These are phyloP conservation scores for Platanthera zijinensis DNA, from an alignment of 106 monocot genomes.

Conservation along the genomic window DNA sequence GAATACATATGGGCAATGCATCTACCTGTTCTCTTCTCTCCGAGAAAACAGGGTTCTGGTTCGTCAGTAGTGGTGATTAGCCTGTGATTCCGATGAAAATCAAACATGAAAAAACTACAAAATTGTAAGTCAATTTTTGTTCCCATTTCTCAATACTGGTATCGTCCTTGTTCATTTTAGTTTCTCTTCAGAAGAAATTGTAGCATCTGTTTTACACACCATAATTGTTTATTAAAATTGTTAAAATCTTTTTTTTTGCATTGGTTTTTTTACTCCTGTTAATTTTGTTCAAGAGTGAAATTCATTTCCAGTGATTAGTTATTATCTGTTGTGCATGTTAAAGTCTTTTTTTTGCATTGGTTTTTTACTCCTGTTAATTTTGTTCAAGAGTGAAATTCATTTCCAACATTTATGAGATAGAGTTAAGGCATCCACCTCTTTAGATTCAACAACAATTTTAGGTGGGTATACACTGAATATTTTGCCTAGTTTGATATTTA, in stretches of 20 bases:
- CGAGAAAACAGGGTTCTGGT: conserved; percentile 23
- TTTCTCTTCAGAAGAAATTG: no score
- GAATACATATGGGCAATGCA: conserved; percentile 54
- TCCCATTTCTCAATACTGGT: not conserved
- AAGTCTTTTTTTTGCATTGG: no score
- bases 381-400: no score
- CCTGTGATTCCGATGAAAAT: not conserved
- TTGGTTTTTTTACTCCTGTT: not conserved
- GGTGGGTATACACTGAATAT: no score
- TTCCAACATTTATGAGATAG: no score
- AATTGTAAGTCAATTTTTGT: not conserved
- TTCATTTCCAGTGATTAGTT: not conserved
- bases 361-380: no score
- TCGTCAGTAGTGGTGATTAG: conserved; percentile 31
- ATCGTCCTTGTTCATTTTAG: not conserved
- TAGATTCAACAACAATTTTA: no score
- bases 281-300: not conserved
- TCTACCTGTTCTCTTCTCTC: conserved; percentile 43
- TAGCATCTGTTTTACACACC: not conserved
- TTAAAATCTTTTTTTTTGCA: not conserved
- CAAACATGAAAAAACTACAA: no score
- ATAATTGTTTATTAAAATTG: not conserved
- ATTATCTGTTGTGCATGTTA: no score
- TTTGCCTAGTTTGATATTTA: no score
- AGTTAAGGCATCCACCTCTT: no score